Evolutionary conservation across 2,329 filamentous ascomycete genomes (phyloP), one percentile per base, ranked within the genome.

Genomic region (Lachnellula subtilissima): DNA sequence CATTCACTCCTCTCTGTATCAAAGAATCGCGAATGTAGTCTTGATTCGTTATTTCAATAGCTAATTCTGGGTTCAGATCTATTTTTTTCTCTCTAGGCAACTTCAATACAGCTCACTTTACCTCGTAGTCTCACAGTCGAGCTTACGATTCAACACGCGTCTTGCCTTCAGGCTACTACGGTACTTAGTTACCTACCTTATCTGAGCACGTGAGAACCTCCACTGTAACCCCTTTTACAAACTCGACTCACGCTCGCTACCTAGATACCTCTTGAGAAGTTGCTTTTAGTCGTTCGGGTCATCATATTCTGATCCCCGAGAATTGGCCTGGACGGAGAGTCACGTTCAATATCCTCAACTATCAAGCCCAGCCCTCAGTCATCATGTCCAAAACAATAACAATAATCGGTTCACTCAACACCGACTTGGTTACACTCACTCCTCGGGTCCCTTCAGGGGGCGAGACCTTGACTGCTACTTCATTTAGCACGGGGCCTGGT

Each of bases 381-480:
- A 22, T 14, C 19, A 17, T 22, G 19, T 45, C 56, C 11, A 68
- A 65, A 54, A 66, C 48, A 15, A 94, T 97, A 71, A 87, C 88
- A 61, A 83, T 97, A 60, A 85, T 97, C 64, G 93, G 93, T 65
- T 97, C 93, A 36, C 85, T 99, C 59, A 97, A 97, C 75, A 89
- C 90, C 70, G 93, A 99, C 76, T 86, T 97, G 61, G 89, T 96
- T 61, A 92, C 91, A 42, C 86, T 90, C 66, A 94, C 94, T 36
- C 79, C 89, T 5, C 89, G 93, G 61, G 84, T 96, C 61, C 93
- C 94, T 1, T 76, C 80, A 1, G 86, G 88, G 0, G 94, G 93
- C 63, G 93, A 99, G 75, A 97, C 93, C 2, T 80, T 97, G 51
- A 92, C 89, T 2, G 83, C 90, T 48, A 85, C 78, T 62, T 85